A percentile compares a stretch with the other conserved stretches of the same genome.
These are phyloP conservation scores for Melampsora medusae DNA, from an alignment of 1,284 basidiomycete genomes.

Conservation along the genomic window DNA sequence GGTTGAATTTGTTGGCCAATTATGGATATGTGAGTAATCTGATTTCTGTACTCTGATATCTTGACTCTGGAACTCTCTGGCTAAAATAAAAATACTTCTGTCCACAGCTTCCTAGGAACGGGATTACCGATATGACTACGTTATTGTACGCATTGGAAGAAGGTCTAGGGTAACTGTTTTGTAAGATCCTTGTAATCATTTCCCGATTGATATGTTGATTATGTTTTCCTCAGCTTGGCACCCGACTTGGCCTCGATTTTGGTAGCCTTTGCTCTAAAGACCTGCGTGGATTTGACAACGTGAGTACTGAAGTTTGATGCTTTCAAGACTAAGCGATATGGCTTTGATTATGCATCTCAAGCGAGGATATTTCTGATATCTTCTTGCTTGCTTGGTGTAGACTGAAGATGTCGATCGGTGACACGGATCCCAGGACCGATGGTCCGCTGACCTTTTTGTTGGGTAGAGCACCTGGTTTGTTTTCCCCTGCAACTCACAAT, in stretches of 20 bases:
- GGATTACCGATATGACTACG: neutral
- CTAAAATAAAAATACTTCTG: neutral
- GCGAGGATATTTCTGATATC: neutral
- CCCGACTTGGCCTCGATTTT: no score
- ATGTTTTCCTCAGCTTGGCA: no score
- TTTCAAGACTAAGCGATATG: neutral
- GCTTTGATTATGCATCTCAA: neutral
- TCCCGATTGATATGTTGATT: no score
- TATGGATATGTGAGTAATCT: slow-evolving; percentile 9
- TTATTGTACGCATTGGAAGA: neutral
- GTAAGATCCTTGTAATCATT: neutral
- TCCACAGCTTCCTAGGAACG: slow-evolving; percentile 3
- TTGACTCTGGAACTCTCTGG: neutral
- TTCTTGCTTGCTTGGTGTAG: neutral
- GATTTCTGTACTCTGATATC: neutral
- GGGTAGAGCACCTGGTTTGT: neutral
- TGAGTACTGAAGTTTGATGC: neutral
- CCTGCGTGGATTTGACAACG: no score
- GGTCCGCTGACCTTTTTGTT: slow-evolving; percentile 1
- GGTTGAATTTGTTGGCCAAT: slow-evolving; percentile 32
- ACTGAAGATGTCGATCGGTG: neutral
- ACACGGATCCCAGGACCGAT: neutral
- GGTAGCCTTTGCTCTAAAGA: no score
- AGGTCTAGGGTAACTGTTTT: neutral
- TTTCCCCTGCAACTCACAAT: neutral